A percentile compares a stretch with the other conserved stretches of the same genome.
These are phyloP conservation scores for Fusarium penzigii DNA, from an alignment of 2,329 filamentous ascomycete species.

Conservation along the genomic window DNA sequence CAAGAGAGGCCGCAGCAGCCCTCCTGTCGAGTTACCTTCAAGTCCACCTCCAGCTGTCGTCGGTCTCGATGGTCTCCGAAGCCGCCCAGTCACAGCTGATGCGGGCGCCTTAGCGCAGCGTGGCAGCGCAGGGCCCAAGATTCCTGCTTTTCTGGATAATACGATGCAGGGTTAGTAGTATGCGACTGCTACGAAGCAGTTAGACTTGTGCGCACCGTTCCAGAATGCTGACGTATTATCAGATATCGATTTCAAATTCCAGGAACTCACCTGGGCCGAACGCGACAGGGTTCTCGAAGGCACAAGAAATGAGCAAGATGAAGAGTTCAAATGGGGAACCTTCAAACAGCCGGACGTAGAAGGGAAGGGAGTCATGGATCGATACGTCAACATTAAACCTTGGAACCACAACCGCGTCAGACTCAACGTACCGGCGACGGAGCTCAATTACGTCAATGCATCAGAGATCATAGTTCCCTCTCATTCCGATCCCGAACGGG, in stretches of 20 bases:
- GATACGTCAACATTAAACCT: conserved; percentile 87
- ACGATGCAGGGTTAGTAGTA: conserved; percentile 38
- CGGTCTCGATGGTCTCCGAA: conserved; percentile 37
- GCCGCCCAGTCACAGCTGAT: conserved; percentile 24
- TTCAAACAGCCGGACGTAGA: conserved; percentile 37
- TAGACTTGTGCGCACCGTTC: neutral
- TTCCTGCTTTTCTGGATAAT: conserved; percentile 42
- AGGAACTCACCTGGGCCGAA: conserved; percentile 56
- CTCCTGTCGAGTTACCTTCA: conserved; percentile 35
- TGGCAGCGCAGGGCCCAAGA: conserved; percentile 19
- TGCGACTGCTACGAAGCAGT: neutral
- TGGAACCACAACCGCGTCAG: conserved; percentile 85
- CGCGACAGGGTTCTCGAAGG: conserved; percentile 47
- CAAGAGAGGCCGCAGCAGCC: conserved; percentile 48
- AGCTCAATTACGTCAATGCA: conserved; percentile 81
- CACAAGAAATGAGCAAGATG: conserved; percentile 35
- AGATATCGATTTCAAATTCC: conserved; percentile 54
- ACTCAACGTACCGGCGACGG: conserved; percentile 72
- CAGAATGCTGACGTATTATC: conserved; percentile 9
- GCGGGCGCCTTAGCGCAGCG: conserved; percentile 16
- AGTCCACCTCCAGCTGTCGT: conserved; percentile 37
- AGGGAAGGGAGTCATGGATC: conserved; percentile 58
- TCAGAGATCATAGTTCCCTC: conserved; percentile 65
- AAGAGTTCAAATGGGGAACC: conserved; percentile 36
- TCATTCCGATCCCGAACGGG: conserved; percentile 37